Base-by-base conservation (phyloP, 345 rosid species). In the Lagerstroemia speciosa region DNA sequence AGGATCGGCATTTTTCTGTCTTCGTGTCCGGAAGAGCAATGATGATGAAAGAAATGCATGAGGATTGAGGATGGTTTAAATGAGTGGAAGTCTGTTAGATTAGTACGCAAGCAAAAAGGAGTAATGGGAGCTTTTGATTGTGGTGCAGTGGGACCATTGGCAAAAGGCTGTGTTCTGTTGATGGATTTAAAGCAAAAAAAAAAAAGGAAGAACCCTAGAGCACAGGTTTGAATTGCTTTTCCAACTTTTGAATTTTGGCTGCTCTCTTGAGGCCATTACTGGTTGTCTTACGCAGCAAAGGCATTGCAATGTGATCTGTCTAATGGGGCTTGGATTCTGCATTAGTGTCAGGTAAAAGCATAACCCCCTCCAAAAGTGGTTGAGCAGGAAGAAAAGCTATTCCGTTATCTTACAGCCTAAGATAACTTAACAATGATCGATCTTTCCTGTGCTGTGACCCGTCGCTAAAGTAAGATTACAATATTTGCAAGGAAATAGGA, bases 91-190 rank as follows among this genome's bases (percentile, higher is more conserved):
- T 57, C 48, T 22, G 74, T 53, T 22, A n/a, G 60, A 53, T 53
- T 20, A 53, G 27, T 57, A 57, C 9, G 62, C 62, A 85, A 77
- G 55, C 27, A n/a, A 61, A 69, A 41, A 64, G 70, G 30, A 77
- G 62, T 26, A 57, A 85, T 74, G 76, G 71, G 80, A 71, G 83
- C 75, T 81, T 81, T 77, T 68, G 75, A 66, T 78, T 62, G 63
- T 37, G 78, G 62, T n/a, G 10, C 48, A 77, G 82, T 78, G 83
- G 92, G 86, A 68, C 85, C 83, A 64, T 50, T 67, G 57, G 67
- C 30, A 65, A 84, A 84, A 82, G 83, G 67, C 67, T 55, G 62
- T 52, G 38, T 5, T 17, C 29, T 65, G 27, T 26, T 65, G 65
- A 71, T 72, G 82, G 82, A 64, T 71, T 75, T 62, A 77, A 72